Base-by-base conservation (phyloP, 352 stramenopile species). In the Phytophthora nicotianae region DNA sequence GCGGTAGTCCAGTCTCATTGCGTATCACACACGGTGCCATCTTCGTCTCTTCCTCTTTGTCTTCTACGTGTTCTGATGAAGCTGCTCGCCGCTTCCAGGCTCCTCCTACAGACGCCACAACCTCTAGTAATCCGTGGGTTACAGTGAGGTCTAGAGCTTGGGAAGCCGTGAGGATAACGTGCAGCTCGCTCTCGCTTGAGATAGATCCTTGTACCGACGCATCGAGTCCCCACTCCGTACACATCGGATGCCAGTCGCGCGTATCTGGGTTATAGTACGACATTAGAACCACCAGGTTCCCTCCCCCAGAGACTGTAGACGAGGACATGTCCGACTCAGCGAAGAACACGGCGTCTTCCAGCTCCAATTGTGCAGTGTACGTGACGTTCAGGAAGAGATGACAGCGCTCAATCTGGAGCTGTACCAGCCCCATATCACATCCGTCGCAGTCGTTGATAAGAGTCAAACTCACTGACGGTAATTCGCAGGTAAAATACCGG, bases 361-460 rank as follows among this genome's bases (percentile, higher is more conserved):
- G 13, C 35, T 70, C 52, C 6, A 54, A 38, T 33, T 65, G 56
- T 48, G 57, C 54, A 7, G 65, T 70, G 58, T 86, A 81, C 14
- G 76, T 93, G 14, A 85, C 68, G 54, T 95, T 95, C 48, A 93
- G 42, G 38, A 95, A 95, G 9, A 87, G 42, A 40, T 91, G 79
- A 35, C 82, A 89, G 16, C 74, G 77, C 60, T 88, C 77, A 21
- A 92, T 78, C 29, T 88, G 76, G 27, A 93, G 59, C 53, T 95
- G 86, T 10, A 84, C 62, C 10, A 95, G 80, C 2, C 85, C 85
- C 84, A 95, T 95, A 64, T 95, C 86, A 56, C 86, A 93, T 7
- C 83, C 85, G 29, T 93, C 85, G 55, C 86, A 93, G 62, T 95
- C 86, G 40, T 95, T 95, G 51, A 95, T 92, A 17, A 95, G 45